These are phyloP conservation scores for Kalaharituber pfeilii DNA, from an alignment of 2,329 filamentous ascomycete genomes.

Conservation along the genomic window DNA sequence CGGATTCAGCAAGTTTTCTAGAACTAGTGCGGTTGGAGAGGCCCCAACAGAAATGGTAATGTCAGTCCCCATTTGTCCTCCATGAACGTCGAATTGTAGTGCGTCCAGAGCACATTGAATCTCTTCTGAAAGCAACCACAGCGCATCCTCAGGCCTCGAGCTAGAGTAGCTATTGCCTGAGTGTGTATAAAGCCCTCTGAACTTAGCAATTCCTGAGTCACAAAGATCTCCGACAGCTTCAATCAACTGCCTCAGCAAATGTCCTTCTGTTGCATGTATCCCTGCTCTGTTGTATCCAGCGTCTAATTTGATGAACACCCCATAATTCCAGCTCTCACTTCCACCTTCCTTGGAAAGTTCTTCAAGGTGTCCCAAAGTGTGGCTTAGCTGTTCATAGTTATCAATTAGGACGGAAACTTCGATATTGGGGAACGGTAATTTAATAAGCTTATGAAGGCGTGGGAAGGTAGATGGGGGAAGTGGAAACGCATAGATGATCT, in stretches of 20 bases:
- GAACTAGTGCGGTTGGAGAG: conserved; percentile 52
- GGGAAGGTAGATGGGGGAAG: conserved; percentile 42
- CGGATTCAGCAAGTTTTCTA: background rate
- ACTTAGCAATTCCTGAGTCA: conserved; percentile 10
- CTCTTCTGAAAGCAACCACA: conserved; percentile 43
- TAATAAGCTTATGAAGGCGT: conserved; percentile 40
- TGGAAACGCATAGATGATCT: conserved; percentile 58
- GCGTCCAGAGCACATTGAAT: conserved; percentile 37
- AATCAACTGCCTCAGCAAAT: conserved; percentile 33
- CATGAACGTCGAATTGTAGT: background rate
- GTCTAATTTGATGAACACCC: conserved; percentile 56
- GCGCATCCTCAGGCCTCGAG: conserved; percentile 39
- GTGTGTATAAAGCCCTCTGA: conserved; percentile 56
- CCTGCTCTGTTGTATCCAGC: conserved; percentile 57
- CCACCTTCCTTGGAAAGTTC: conserved; percentile 30
- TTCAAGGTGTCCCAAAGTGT: conserved; percentile 12
- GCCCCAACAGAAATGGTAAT: conserved; percentile 49
- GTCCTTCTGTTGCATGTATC: conserved; percentile 34
- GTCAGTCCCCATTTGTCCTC: conserved; percentile 21
- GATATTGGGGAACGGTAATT: conserved; percentile 37
- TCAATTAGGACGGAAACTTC: conserved; percentile 52
- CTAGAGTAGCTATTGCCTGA: conserved; percentile 52
- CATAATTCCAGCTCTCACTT: conserved; percentile 32
- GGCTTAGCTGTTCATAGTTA: conserved; percentile 42
- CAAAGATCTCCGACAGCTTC: conserved; percentile 28